Percentiles rank a stretch among this genome's conserved stretches.
These are phyloP conservation scores for Trichoderma arundinaceum DNA, from an alignment of 2,329 filamentous ascomycete genomes.

Conservation along the genomic window DNA sequence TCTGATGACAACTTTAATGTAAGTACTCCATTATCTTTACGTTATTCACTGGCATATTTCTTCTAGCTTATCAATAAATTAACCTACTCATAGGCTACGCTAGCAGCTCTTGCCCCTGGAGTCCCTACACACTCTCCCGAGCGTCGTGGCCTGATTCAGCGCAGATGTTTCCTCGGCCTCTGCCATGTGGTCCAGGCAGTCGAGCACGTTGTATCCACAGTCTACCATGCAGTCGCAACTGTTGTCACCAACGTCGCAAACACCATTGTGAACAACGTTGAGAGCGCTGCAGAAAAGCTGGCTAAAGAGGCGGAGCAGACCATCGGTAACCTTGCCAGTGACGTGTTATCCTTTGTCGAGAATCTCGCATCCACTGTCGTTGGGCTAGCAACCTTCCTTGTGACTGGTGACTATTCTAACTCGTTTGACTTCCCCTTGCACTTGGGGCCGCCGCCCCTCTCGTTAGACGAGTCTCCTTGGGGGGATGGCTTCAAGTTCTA, in stretches of 20 bases:
- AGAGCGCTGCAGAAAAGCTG: background rate
- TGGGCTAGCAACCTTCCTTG: background rate
- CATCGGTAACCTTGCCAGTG: background rate
- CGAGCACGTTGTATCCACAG: background rate
- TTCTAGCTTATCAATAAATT: background rate
- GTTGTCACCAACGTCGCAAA: background rate
- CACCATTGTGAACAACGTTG: background rate
- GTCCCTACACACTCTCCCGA: background rate
- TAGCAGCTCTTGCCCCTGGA: background rate
- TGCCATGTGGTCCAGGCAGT: background rate
- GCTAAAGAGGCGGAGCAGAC: background rate
- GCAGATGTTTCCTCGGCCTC: background rate
- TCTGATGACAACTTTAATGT: slow-evolving; percentile 8
- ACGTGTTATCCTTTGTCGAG: background rate
- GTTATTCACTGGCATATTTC: background rate
- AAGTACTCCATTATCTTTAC: background rate
- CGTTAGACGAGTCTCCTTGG: slow-evolving; percentile 11
- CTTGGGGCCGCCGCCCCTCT: background rate
- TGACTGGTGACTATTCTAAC: slow-evolving; percentile 6
- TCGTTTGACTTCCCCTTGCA: slow-evolving; percentile 16
- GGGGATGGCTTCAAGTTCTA: slow-evolving; percentile 24
- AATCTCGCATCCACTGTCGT: background rate
- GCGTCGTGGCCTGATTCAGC: background rate
- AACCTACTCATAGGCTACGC: background rate
- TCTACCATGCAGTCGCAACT: background rate